Evolutionary conservation across 148 eudicot species (phyloP).

Genomic region (Fagopyrum tataricum): DNA sequence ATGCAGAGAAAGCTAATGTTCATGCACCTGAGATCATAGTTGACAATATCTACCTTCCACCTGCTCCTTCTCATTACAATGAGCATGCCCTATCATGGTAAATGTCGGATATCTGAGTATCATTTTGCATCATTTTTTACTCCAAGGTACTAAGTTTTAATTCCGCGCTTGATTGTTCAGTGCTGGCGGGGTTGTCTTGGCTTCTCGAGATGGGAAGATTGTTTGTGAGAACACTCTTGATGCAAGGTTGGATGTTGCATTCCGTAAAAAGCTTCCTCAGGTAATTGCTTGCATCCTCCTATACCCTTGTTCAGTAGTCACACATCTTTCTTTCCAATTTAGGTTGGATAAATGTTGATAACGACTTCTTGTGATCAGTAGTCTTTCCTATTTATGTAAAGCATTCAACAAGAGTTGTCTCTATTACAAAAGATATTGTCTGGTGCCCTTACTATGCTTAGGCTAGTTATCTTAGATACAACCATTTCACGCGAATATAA

Average conservation of each 20-base stretch:
- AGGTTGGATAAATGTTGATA: background rate
- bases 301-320: background rate
- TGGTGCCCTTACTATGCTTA: background rate
- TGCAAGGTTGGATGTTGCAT: slow-evolving; percentile 87
- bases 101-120: slow-evolving; percentile 5
- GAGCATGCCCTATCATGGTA: slow-evolving; percentile 75
- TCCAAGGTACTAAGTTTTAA: background rate
- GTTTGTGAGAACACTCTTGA: slow-evolving; percentile 83
- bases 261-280: slow-evolving; percentile 84
- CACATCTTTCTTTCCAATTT: background rate
- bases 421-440: background rate
- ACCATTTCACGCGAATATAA: background rate
- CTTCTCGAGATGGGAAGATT: slow-evolving; percentile 94
- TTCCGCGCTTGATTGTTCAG: slow-evolving; percentile 32
- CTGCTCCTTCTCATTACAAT: slow-evolving; percentile 54
- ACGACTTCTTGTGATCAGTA: background rate
- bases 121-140: background rate
- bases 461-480: background rate
- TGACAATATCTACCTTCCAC: slow-evolving; percentile 70
- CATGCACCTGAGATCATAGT: slow-evolving; percentile 67
- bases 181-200: slow-evolving; percentile 89
- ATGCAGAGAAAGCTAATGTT: slow-evolving; percentile 63
- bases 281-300: slow-evolving; percentile 24
- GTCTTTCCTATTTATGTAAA: too few species aligned
- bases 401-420: background rate